Conservation (phyloP, 495 filamentous ascomycete species). For the Penicillium tannophilum region DNA sequence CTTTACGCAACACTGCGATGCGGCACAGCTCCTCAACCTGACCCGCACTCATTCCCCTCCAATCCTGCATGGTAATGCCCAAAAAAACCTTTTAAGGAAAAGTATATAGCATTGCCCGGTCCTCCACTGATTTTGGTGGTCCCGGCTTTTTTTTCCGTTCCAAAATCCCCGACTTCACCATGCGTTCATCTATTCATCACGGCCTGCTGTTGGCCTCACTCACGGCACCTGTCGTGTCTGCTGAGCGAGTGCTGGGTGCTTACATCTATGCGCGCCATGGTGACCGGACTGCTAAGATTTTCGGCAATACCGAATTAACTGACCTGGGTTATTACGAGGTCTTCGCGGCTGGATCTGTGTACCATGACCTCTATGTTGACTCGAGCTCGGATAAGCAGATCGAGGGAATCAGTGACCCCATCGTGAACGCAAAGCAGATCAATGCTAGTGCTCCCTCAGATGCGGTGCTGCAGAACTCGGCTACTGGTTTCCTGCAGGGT, state of each 20-base stretch:
- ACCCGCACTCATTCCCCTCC: neutral
- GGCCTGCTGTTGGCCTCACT: slow-evolving; percentile 35
- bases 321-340: slow-evolving; percentile 64
- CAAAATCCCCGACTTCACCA: slow-evolving; percentile 10
- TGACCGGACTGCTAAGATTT: slow-evolving; percentile 60
- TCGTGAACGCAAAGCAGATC: slow-evolving; percentile 62
- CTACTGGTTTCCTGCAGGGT: slow-evolving; percentile 60
- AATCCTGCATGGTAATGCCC: neutral
- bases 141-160: neutral
- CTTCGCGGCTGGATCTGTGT: slow-evolving; percentile 62
- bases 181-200: slow-evolving; percentile 36
- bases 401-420: slow-evolving; percentile 54
- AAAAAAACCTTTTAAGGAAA: no score
- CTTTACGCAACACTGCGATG: slow-evolving; percentile 2
- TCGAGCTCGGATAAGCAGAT: slow-evolving; percentile 52
- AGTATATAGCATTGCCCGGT: neutral
- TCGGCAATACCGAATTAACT: slow-evolving; percentile 56
- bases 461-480: slow-evolving; percentile 62
- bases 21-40: neutral
- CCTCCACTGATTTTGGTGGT: neutral
- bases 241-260: slow-evolving; percentile 62
- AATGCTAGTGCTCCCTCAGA: slow-evolving; percentile 58
- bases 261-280: slow-evolving; percentile 69
- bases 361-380: slow-evolving; percentile 62
- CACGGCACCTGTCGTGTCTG: slow-evolving; percentile 43